Conservation (phyloP, 192 early-diverging fungal genomes). For the Spizellomyces sp. region DNA sequence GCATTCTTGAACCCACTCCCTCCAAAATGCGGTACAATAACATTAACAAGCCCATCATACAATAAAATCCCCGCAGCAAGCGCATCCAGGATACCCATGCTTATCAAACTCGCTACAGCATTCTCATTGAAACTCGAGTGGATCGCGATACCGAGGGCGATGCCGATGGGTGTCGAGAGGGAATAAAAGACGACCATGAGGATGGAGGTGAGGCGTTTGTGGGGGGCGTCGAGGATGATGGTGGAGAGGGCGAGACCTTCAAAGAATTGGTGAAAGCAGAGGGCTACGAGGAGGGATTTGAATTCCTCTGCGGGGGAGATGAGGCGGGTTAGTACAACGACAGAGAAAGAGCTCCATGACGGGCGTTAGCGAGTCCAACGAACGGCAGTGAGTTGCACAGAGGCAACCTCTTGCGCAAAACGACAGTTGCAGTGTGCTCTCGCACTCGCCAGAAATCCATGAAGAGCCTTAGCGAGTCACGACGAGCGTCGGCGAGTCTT, state of each 20-base stretch:
- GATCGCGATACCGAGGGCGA: constrained; percentile 76
- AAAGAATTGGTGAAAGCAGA: constrained; percentile 54
- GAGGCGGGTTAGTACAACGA: too few relatives aligned
- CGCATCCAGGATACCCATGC: constrained; percentile 75
- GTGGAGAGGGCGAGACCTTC: constrained; percentile 46
- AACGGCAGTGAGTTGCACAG: too few relatives aligned
- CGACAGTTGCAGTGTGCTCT: too few relatives aligned
- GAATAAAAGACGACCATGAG: constrained; percentile 44
- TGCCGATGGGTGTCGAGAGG: constrained; percentile 83
- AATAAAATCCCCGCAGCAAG: constrained; percentile 81
- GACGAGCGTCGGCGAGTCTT: too few relatives aligned
- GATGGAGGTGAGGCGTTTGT: neutral
- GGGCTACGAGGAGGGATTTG: constrained; percentile 43
- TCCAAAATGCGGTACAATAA: constrained; percentile 29
- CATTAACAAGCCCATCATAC: constrained; percentile 58
- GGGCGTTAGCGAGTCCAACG: too few relatives aligned
- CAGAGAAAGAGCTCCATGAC: too few relatives aligned
- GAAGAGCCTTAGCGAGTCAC: too few relatives aligned
- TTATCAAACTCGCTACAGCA: neutral
- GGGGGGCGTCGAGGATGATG: constrained; percentile 28
- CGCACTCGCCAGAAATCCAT: too few relatives aligned
- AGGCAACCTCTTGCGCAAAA: too few relatives aligned
- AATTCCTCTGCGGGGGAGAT: constrained; percentile 27
- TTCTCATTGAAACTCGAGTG: constrained; percentile 37
- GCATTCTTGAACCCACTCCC: constrained; percentile 42